Evolutionary conservation across 2,329 filamentous ascomycete genomes (phyloP), one percentile per base, ranked within the genome.

Genomic region (Xylariaceae sp.): DNA sequence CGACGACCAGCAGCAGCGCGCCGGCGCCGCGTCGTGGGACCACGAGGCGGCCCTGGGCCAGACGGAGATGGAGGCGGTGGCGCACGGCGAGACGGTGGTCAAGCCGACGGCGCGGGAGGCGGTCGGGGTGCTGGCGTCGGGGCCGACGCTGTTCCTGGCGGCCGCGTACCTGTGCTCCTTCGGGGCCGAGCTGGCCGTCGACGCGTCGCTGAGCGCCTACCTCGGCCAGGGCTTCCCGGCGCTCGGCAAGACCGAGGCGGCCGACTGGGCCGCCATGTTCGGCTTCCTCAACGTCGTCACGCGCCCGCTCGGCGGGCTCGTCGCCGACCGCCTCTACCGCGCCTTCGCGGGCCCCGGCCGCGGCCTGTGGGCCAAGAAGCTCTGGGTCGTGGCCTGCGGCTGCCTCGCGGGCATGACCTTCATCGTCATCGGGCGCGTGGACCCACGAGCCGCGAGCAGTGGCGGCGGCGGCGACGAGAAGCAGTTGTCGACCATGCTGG

Each of bases 251-350:
- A 76, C 75, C 2, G 57, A 60, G 11, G 67, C 73, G 0, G 67
- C 73, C 42, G 68, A 71, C 55, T 76, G 79, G 70, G 81, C 81
- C 11, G 72, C 82, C 44, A 83, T 84, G 67, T 87, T 85, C 54
- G 83, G 81, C 17, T 77, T 87, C 35, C 69, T 86, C 45, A 87
- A 87, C 63, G 59, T 84, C 33, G 54, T 78, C 34, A 79, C 75
- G 24, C 69, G 83, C 2, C 81, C 83, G 0, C 56, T 80, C 0
- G 81, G 82, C 30, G 82, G 83, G 31, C 61, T 70, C 14, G 43
- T 72, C 15, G 59, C 67, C 7, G 75, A 78, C 47, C 19, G 64
- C 2, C 51, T 75, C 5, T 75, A 72, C 57, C 59, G 39, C 36
- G 39, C 19, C 52, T n/a, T n/a, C n/a, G n/a, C n/a, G n/a, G n/a